Evolutionary conservation across 2,329 filamentous ascomycete species (phyloP), one percentile per base, ranked within the genome.

Genomic region (Alternaria gaisen): DNA sequence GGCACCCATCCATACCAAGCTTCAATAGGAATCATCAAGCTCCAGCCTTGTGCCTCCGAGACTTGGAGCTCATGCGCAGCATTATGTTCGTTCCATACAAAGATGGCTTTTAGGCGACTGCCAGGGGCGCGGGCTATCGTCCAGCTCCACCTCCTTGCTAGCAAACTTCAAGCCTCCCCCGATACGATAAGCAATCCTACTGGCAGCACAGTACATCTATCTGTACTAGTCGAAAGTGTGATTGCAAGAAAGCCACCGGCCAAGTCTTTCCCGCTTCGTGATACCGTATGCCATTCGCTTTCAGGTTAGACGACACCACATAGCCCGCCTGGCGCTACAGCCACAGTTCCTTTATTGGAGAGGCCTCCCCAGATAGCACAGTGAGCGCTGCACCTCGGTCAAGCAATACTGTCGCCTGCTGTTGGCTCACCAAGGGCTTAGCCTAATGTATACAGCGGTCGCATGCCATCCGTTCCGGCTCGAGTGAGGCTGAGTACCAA

Each of bases 321-420:
- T 63, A 70, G 68, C 67, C 68, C 55, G 44, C 64, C 63, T 67
- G 62, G 63, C 34, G 28, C 42, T 41, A 28, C 62, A 63, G 66
- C 70, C 69, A 70, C 64, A 26, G 36, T 34, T 52, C 42, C 56
- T 16, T 63, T 50, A 71, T 72, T 72, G 69, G 70, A 63, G 54
- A 51, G 54, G 38, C 38, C 38, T 18, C 50, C 36, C 40, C 46
- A 40, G 36, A 64, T 32, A 40, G 57, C 34, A 54, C 44, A 43
- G 26, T 42, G 52, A 50, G 50, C 24, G 46, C 58, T 62, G 68
- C 66, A 70, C 58, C 58, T 63, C 52, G 53, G 61, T 65, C 63
- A 62, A 64, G 64, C 60, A 63, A 58, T 53, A 50, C 54, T 62
- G 54, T 61, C 55, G 64, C 60, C 63, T 58, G 42, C 48, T 60